Conservation (phyloP, 2,329 filamentous ascomycete species). For the Hypoxylon sp. region DNA sequence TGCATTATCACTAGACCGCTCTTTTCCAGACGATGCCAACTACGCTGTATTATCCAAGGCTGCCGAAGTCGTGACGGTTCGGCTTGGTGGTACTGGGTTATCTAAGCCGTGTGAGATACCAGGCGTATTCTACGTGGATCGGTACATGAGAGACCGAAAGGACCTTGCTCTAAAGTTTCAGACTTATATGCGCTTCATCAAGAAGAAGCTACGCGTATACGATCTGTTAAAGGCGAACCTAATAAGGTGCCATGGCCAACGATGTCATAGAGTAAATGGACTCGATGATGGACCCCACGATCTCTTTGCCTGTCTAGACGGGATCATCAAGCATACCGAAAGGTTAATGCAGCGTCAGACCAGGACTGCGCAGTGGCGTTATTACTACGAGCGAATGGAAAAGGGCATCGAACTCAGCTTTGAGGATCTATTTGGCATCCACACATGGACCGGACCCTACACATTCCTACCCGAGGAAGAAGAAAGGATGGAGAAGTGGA, state of each 20-base stretch:
- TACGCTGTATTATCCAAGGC: constrained; percentile 63
- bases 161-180: constrained; percentile 64
- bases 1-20: constrained; percentile 56
- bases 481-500: constrained; percentile 51
- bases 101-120: constrained; percentile 66
- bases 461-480: constrained; percentile 55
- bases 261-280: constrained; percentile 45
- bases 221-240: constrained; percentile 39
- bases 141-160: constrained; percentile 63
- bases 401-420: constrained; percentile 46
- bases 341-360: constrained; percentile 46
- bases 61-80: constrained; percentile 67
- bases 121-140: constrained; percentile 66
- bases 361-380: constrained; percentile 51
- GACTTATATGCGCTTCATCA: constrained; percentile 49
- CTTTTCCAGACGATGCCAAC: constrained; percentile 55
- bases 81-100: constrained; percentile 60
- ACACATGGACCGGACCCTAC: constrained; percentile 59
- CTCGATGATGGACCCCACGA: constrained; percentile 45
- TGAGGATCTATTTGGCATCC: constrained; percentile 55
- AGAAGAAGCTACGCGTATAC: constrained; percentile 46
- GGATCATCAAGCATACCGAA: constrained; percentile 46
- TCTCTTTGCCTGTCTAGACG: constrained; percentile 47
- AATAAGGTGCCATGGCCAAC: constrained; percentile 46
- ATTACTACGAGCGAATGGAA: constrained; percentile 44